Evolutionary conservation across 2,329 filamentous ascomycete genomes (phyloP), one percentile per base, ranked within the genome.

Genomic region (Venturiaceae sp.): DNA sequence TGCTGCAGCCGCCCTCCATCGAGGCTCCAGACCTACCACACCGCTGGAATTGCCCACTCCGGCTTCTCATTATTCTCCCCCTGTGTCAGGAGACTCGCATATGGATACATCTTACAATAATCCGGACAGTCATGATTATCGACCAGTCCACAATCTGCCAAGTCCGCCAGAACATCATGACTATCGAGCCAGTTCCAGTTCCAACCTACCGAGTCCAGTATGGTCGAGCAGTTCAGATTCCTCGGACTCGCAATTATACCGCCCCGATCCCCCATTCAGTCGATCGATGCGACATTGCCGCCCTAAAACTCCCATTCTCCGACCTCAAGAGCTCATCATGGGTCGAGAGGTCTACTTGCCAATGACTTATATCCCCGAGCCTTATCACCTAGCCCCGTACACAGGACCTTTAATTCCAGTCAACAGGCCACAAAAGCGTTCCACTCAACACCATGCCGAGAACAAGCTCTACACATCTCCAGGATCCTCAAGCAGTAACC

Each of bases 351-450:
- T n/a, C n/a, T n/a, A n/a, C n/a, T n/a, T n/a, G n/a, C n/a, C n/a
- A n/a, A 50, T 50, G 44, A 50, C 44, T 8, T 50, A 50, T 50
- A n/a, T n/a, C n/a, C n/a, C n/a, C n/a, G n/a, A n/a, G n/a, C n/a
- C n/a, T n/a, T n/a, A n/a, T n/a, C n/a, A n/a, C n/a, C n/a, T n/a
- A n/a, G n/a, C n/a, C n/a, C 44, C 16, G 9, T 21, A 30, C 44
- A 30, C 23, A 30, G 23, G 23, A 50, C 26, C 44, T 50, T 26
- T 28, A 13, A 50, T 30, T 50, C 14, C 44, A 13, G 9, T 30
- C 44, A 50, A 30, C 14, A 50, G 44, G 23, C 16, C 41, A 56
- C 53, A 56, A 9, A 56, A 36, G 53, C 53, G 53, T 26, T 53
- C 52, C 11, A 53, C 34, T 14, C 33, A 26, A 32, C 54, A 39